Evolutionary conservation across 1,284 basidiomycete species (phyloP).

Genomic region (Phellinidium pouzarii): DNA sequence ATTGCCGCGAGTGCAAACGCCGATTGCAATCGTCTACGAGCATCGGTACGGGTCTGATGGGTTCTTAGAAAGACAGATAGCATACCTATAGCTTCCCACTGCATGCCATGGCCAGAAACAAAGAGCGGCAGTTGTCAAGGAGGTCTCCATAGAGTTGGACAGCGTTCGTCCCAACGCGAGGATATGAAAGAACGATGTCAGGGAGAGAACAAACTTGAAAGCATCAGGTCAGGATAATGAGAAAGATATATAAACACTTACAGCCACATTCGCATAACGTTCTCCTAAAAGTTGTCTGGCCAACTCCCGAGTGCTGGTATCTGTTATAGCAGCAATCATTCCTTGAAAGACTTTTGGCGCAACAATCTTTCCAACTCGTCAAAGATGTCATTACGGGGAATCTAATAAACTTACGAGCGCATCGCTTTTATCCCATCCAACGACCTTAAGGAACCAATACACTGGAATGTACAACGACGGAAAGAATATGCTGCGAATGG

Average conservation of each 20-base stretch:
- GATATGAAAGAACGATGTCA: constrained; percentile 83
- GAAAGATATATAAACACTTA: constrained; percentile 34
- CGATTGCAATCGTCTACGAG: constrained; percentile 5
- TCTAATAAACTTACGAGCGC: constrained; percentile 44
- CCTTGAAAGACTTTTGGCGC: constrained; percentile 80
- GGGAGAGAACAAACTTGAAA: constrained; percentile 69
- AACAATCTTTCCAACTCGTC: constrained; percentile 38
- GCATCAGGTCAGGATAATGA: background rate
- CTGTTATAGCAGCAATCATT: constrained; percentile 72
- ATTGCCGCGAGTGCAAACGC: constrained; percentile 49
- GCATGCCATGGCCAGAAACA: constrained; percentile 71
- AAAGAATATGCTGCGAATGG: constrained; percentile 68
- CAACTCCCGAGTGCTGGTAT: constrained; percentile 66
- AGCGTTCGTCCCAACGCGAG: constrained; percentile 83
- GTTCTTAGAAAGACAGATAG: background rate
- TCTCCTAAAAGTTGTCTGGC: constrained; percentile 54
- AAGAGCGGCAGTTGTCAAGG: constrained; percentile 76
- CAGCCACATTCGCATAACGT: constrained; percentile 55
- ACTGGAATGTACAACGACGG: constrained; percentile 73
- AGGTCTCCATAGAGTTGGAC: constrained; percentile 91
- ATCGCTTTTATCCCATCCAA: constrained; percentile 43
- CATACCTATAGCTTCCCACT: constrained; percentile 13
- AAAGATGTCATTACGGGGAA: background rate
- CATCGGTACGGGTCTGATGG: background rate
- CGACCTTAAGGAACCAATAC: constrained; percentile 63